Base-by-base conservation (phyloP, 352 stramenopile genomes). In the Peronospora belbahrii region DNA sequence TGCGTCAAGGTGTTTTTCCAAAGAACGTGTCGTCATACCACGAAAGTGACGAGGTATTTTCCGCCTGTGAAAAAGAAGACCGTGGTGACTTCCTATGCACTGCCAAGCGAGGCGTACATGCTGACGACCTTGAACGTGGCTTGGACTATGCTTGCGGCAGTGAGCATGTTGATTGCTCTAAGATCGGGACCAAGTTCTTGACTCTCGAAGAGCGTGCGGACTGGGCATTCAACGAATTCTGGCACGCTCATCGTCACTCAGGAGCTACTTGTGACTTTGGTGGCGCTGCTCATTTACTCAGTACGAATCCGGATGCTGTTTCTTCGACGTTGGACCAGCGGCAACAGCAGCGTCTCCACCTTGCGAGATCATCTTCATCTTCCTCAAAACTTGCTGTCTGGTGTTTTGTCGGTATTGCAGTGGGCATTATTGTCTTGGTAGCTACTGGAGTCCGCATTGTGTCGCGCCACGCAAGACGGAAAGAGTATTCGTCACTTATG, bases 181-280 rank as follows among this genome's bases (percentile, higher is more conserved):
- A 55, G 15, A 56, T 85, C 35, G 40, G 67, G 14, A 42, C 42
- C 0, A 49, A 41, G 6, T 76, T 68, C 44, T n/a, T 24, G 6
- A 80, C 74, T 23, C 50, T 85, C 3, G 59, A 72, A 39, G 68
- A 85, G 53, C 67, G 70, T 43, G 66, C 51, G 44, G 68, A 83
- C 55, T 83, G 57, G 42, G 74, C 64, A 2, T 85, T 80, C 15
- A 55, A 55, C 38, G 47, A 41, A 22, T 55, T 42, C 32, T 55
- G 47, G 47, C 47, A 55, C n/a, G 14, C 54, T 3, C 42, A 80
- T 32, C 74, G 74, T 18, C 44, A 71, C 33, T 66, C 61, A n/a
- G 74, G 74, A 33, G 69, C 71, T 35, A 86, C 74, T 43, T 86
- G 74, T 57, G 74, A 86, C 59, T 86, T 84, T 44, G 71, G 71